These are phyloP conservation scores for Saccharum hybrid DNA, from an alignment of 202 grass and related monocot species.

Conservation along the genomic window DNA sequence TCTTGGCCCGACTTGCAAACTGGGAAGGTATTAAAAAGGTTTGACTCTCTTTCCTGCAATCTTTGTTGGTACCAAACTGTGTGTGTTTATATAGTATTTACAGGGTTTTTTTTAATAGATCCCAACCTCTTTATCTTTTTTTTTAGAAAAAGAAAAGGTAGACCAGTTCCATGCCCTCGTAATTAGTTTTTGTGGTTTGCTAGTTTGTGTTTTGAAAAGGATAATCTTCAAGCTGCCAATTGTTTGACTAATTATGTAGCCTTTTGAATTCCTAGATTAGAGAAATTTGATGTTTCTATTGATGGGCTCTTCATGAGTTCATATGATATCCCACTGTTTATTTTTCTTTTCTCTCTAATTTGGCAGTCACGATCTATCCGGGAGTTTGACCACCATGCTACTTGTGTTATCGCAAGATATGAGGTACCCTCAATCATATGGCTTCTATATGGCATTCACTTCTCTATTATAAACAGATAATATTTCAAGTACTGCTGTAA, in stretches of 20 bases:
- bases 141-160: neutral
- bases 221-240: constrained; percentile 19
- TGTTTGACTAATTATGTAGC: constrained; percentile 24
- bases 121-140: neutral
- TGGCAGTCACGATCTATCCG: constrained; percentile 81
- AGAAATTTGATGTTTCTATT: constrained; percentile 1
- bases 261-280: constrained; percentile 5
- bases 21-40: constrained; percentile 96
- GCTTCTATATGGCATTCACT: constrained; percentile 17
- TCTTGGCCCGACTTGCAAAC: constrained; percentile 83
- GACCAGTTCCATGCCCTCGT: neutral
- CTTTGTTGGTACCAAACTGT: constrained; percentile 12
- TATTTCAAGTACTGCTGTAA: constrained; percentile 24
- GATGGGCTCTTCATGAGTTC: constrained; percentile 20
- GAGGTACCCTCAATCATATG: constrained; percentile 66
- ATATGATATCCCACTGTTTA: constrained; percentile 35
- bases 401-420: constrained; percentile 77
- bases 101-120: neutral
- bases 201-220: constrained; percentile 26
- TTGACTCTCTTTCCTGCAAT: constrained; percentile 32
- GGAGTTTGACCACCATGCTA: constrained; percentile 93
- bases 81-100: constrained; percentile 35
- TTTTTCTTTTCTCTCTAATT: constrained; percentile 42
- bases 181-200: constrained; percentile 19
- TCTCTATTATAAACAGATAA: constrained; percentile 7